phyloP scores from a whole-genome alignment of 179 eudicot species.

The Heliamphora pulchella region DNA sequence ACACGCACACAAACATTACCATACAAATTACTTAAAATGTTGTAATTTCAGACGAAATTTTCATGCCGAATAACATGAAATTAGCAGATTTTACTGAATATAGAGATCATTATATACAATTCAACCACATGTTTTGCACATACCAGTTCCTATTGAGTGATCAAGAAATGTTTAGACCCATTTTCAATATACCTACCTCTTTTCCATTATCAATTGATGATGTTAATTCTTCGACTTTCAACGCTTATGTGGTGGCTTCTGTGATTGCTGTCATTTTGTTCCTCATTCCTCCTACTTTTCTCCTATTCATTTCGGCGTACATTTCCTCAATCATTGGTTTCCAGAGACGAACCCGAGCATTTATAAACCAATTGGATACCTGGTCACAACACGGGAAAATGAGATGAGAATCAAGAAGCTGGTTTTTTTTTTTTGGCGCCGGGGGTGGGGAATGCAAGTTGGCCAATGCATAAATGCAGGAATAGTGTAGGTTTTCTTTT shows the following conservation, averaged over 20 bases:
- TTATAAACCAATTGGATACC: slow-evolving; percentile 97
- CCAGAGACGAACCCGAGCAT: slow-evolving; percentile 98
- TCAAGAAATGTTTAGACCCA: slow-evolving; percentile 12
- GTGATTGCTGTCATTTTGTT: slow-evolving; percentile 21
- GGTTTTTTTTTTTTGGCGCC: too few species aligned
- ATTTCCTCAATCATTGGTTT: slow-evolving; percentile 92
- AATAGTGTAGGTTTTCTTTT: too few species aligned
- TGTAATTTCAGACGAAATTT: background rate
- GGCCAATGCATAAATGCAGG: too few species aligned
- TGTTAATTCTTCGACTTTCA: slow-evolving; percentile 18
- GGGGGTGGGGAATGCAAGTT: too few species aligned
- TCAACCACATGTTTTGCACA: slow-evolving; percentile 11
- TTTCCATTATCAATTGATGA: slow-evolving; percentile 12
- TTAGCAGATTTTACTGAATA: slow-evolving; percentile 2
- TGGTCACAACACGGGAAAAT: slow-evolving; percentile 14
- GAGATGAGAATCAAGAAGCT: background rate
- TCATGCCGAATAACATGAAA: background rate
- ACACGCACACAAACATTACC: too few species aligned
- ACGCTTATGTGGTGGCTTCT: slow-evolving; percentile 19
- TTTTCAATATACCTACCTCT: background rate
- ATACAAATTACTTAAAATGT: background rate
- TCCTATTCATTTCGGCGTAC: slow-evolving; percentile 65
- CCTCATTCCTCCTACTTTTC: slow-evolving; percentile 32
- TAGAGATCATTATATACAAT: slow-evolving; percentile 13
- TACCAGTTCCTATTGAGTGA: background rate